Evolutionary conservation across 495 filamentous ascomycete genomes (phyloP).

Genomic region (Penicillium bovifimosum): DNA sequence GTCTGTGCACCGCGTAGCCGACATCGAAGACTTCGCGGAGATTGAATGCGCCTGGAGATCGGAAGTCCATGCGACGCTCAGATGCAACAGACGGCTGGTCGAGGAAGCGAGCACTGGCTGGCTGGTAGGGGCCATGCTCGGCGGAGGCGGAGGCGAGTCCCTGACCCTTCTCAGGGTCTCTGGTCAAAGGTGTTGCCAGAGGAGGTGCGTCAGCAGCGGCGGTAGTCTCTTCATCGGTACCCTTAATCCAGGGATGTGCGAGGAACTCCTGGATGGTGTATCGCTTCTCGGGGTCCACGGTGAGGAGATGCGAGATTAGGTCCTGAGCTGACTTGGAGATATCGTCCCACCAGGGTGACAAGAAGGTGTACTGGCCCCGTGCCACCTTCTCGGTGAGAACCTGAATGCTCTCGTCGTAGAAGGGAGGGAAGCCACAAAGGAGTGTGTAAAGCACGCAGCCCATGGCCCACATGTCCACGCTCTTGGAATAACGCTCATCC

Average conservation of each 20-base stretch:
- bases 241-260: slow-evolving; percentile 83
- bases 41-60: slow-evolving; percentile 91
- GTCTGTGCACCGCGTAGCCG: slow-evolving; percentile 89
- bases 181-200: slow-evolving; percentile 59
- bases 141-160: slow-evolving; percentile 28
- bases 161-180: slow-evolving; percentile 38
- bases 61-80: slow-evolving; percentile 78
- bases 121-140: slow-evolving; percentile 40
- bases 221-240: slow-evolving; percentile 66
- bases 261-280: slow-evolving; percentile 88
- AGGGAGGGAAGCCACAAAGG: slow-evolving; percentile 94
- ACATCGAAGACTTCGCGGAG: slow-evolving; percentile 97
- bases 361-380: slow-evolving; percentile 92
- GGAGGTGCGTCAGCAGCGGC: slow-evolving; percentile 74
- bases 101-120: slow-evolving; percentile 43
- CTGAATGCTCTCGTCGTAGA: slow-evolving; percentile 98
- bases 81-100: slow-evolving; percentile 48
- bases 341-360: slow-evolving; percentile 99
- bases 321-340: slow-evolving; percentile 96
- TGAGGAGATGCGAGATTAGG: slow-evolving; percentile 85
- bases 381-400: slow-evolving; percentile 97
- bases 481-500: slow-evolving; percentile 97
- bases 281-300: slow-evolving; percentile 86
- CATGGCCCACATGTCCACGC: slow-evolving; percentile 98
- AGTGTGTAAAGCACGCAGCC: slow-evolving; percentile 96